A percentile compares a stretch with the other conserved stretches of the same genome.
These are phyloP conservation scores for Aspergillus persii DNA, from an alignment of 2,329 filamentous ascomycete genomes.

Conservation along the genomic window DNA sequence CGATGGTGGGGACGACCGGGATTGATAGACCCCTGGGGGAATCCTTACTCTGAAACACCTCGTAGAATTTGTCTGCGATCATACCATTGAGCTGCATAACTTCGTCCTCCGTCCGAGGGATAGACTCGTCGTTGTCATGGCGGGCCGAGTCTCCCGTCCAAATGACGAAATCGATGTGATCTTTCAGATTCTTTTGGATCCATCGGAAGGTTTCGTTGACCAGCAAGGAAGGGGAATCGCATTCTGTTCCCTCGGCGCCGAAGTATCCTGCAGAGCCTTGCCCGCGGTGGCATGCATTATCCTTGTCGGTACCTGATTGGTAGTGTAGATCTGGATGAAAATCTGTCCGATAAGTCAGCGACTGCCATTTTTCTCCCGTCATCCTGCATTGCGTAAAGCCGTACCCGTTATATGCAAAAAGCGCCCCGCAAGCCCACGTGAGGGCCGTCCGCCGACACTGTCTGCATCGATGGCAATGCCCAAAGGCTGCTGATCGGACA, in stretches of 20 bases:
- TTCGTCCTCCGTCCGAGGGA: slow-evolving; percentile 72
- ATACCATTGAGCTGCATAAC: slow-evolving; percentile 75
- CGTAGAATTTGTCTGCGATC: slow-evolving; percentile 72
- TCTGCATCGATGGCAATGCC: slow-evolving; percentile 6
- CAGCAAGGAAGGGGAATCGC: slow-evolving; percentile 78
- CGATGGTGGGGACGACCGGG: slow-evolving; percentile 84
- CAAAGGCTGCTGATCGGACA: slow-evolving; percentile 19
- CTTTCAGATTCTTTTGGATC: slow-evolving; percentile 74
- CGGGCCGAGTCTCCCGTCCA: slow-evolving; percentile 91
- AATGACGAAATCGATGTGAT: slow-evolving; percentile 81
- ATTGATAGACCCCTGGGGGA: slow-evolving; percentile 62
- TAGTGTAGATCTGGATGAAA: slow-evolving; percentile 90
- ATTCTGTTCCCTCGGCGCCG: slow-evolving; percentile 82
- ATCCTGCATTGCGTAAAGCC: slow-evolving; percentile 37
- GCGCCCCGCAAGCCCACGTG: slow-evolving; percentile 27
- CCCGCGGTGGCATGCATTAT: slow-evolving; percentile 74
- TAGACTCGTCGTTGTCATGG: slow-evolving; percentile 80
- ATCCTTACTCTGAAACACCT: slow-evolving; percentile 64
- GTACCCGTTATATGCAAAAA: slow-evolving; percentile 40
- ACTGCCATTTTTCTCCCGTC: not conserved
- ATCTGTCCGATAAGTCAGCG: slow-evolving; percentile 54
- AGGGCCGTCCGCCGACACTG: slow-evolving; percentile 3
- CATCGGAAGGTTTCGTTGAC: slow-evolving; percentile 88
- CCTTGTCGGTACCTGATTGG: slow-evolving; percentile 66
- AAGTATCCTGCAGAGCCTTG: slow-evolving; percentile 75